Evolutionary conservation across 2,329 filamentous ascomycete species (phyloP), one percentile per base, ranked within the genome.

Genomic region (Penicillium nordicum): DNA sequence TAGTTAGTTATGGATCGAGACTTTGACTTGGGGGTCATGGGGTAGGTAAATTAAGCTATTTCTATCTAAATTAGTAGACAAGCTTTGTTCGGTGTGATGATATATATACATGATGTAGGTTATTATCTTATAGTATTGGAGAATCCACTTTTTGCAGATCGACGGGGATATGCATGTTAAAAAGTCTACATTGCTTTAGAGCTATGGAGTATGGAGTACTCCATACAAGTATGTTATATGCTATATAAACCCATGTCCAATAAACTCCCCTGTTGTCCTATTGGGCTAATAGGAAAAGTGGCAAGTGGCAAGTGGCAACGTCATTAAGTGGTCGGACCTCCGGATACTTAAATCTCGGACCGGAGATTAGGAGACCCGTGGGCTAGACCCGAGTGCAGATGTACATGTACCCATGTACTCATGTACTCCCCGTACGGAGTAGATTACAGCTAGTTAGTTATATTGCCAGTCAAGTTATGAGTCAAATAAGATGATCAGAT

Each of bases 101-200:
- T 32, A 11, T 27, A 7, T 27, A 27, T 11, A 30, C 29, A 5
- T 21, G 3, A 21, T 3, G 18, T 32, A 12, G 18, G 30, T 5
- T 18, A n/a, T 27, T 16, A 25, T 4, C 14, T 14, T 23, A 23
- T 16, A 18, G 18, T 23, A 46, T 46, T 18, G 29, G 18, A 29
- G 27, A 32, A 37, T 23, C 52, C 52, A 55, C 46, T 50, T 30
- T 50, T 21, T 23, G 36, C 18, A 10, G 52, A 55, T 55, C 52
- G 46, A 34, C 11, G 25, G 36, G 30, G 37, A 50, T 36, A 54
- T 50, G 52, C 51, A 53, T 29, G 23, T 14, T 37, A 23, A 53
- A 53, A 53, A 1, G 23, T 37, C 16, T n/a, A 18, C 5, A 8
- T n/a, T 36, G 21, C n/a, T 29, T 44, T 44, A 21, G 16, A 25